Percentiles rank a stretch among this genome's conserved stretches.
phyloP scores from a whole-genome alignment of 2,329 filamentous ascomycete species.

The Microthyrium microscopicum region DNA sequence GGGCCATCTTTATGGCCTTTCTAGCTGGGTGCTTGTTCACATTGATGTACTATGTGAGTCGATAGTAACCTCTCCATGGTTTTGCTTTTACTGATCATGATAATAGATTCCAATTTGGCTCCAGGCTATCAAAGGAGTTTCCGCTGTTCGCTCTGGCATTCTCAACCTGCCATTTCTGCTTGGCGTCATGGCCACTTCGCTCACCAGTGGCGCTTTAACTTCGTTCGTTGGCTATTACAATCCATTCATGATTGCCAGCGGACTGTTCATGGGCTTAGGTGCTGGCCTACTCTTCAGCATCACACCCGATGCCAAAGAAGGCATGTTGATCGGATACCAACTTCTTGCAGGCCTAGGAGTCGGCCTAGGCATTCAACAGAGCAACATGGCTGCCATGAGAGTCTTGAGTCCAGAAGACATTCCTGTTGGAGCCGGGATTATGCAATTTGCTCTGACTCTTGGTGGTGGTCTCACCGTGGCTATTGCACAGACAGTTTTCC shows the following conservation, averaged over 20 bases:
- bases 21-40: slow-evolving; percentile 17
- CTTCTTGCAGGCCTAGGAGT: slow-evolving; percentile 13
- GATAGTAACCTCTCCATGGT: too few species aligned
- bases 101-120: slow-evolving; percentile 7
- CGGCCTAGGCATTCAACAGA: slow-evolving; percentile 10
- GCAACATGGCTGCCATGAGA: slow-evolving; percentile 9
- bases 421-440: slow-evolving; percentile 6
- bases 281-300: slow-evolving; percentile 21
- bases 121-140: slow-evolving; percentile 8
- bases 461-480: slow-evolving; percentile 7
- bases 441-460: slow-evolving; percentile 6
- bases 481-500: slow-evolving; percentile 8
- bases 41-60: slow-evolving; percentile 24
- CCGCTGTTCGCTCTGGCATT: slow-evolving; percentile 4
- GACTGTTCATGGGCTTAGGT: slow-evolving; percentile 20
- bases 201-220: slow-evolving; percentile 18
- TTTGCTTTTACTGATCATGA: slow-evolving; percentile 5
- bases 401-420: slow-evolving; percentile 9
- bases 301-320: slow-evolving; percentile 8
- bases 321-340: slow-evolving; percentile 24
- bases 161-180: slow-evolving; percentile 3
- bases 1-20: background rate
- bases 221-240: slow-evolving; percentile 22
- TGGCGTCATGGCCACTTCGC: slow-evolving; percentile 2
- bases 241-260: slow-evolving; percentile 18